Evolutionary conservation across 2,329 filamentous ascomycete species (phyloP), one percentile per base, ranked within the genome.

Genomic region (Pestalotiopsis sp.): DNA sequence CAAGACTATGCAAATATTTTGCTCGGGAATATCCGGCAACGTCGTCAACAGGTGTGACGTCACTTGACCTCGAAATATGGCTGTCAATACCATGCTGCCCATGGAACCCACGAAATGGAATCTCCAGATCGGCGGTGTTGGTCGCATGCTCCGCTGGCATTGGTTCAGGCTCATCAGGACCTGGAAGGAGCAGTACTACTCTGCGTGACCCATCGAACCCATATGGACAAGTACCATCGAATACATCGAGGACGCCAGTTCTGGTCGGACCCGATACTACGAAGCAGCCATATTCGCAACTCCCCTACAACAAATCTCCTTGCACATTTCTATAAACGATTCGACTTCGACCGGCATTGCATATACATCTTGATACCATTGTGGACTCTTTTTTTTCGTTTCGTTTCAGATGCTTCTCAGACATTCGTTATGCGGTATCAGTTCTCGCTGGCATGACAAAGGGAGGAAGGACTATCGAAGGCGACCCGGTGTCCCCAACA

Each of bases 331-430:
- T 66, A 36, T 59, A 52, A 49, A 59, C 56, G 52, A 38, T 23
- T 41, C 20, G 23, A 59, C 12, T 66, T 49, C 45, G 23, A 12
- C 36, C 56, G 27, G 52, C 65, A 64, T 67, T 67, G 66, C 67
- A 68, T 68, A 66, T 68, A 66, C 64, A 62, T 13, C 14, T 66
- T 66, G 67, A 68, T 68, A 68, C 67, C 67, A 68, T 45, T 61
- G 38, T 40, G 20, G 56, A n/a, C 64, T 40, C 59, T n/a, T 62
- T 63, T 63, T 31, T 25, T 57, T 61, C 23, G 9, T 12, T 14
- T 63, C 17, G 7, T 61, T 45, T 49, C 23, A 62, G n/a, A 20
- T n/a, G 13, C 65, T 60, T 60, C 23, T 45, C 40, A 11, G 9
- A 17, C 52, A 60, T 40, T 41, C 45, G 23, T 41, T 45, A 20